A percentile compares a stretch with the other conserved stretches of the same genome.
phyloP scores from a whole-genome alignment of 352 stramenopile genomes.

The Globisporangium barbulae region DNA sequence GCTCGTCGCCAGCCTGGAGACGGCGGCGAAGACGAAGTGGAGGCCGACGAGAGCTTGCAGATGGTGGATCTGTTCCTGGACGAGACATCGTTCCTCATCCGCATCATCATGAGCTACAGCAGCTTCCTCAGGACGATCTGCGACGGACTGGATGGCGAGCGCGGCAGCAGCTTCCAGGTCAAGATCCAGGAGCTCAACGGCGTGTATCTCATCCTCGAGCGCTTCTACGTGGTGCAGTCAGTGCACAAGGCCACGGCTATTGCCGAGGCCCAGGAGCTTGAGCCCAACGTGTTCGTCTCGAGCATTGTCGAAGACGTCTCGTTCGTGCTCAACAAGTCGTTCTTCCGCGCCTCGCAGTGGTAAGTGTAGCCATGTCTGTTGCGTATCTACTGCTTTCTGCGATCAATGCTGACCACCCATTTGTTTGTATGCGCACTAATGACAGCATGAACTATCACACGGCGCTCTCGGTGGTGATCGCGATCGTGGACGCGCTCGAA shows the following conservation, averaged over 20 bases:
- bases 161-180: conserved; percentile 32
- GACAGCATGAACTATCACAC: conserved; percentile 80
- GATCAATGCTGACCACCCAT: background rate
- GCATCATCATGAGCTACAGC: conserved; percentile 66
- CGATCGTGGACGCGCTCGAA: conserved; percentile 79
- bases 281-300: conserved; percentile 63
- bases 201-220: conserved; percentile 78
- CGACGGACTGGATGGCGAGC: conserved; percentile 38
- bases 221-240: conserved; percentile 85
- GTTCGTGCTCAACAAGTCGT: conserved; percentile 84
- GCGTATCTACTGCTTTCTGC: background rate
- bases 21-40: conserved; percentile 25
- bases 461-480: conserved; percentile 74
- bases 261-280: conserved; percentile 70
- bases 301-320: conserved; percentile 84
- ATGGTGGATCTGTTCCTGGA: conserved; percentile 86
- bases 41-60: conserved; percentile 82
- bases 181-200: conserved; percentile 78
- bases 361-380: conserved; percentile 15
- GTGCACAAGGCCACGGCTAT: conserved; percentile 83
- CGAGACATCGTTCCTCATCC: conserved; percentile 74
- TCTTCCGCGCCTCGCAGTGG: conserved; percentile 74
- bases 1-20: conserved; percentile 37
- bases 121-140: conserved; percentile 54
- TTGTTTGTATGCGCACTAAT: background rate